These are phyloP conservation scores for Heliocybe sulcata DNA, from an alignment of 1,284 basidiomycete species.

Conservation along the genomic window DNA sequence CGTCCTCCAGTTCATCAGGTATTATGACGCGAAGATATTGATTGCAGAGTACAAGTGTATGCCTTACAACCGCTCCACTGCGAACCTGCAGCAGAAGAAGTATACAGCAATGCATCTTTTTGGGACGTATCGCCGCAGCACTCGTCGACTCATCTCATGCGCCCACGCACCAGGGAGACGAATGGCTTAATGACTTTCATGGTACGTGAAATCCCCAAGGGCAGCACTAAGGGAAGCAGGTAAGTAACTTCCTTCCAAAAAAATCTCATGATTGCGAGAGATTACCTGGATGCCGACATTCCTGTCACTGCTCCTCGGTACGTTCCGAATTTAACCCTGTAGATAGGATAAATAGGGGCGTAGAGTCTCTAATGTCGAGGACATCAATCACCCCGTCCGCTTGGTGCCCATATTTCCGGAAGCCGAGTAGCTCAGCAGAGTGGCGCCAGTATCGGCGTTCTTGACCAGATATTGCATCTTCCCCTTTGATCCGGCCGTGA, in stretches of 20 bases:
- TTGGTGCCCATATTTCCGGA: conserved; percentile 10
- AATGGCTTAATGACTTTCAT: too few species aligned
- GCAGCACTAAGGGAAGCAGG: not conserved
- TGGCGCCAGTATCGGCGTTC: conserved; percentile 6
- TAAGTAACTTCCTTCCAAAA: not conserved
- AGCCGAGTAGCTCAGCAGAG: conserved; percentile 10
- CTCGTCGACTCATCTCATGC: too few species aligned
- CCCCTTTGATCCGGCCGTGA: conserved; percentile 9
- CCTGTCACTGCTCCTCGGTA: not conserved
- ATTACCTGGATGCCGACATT: not conserved
- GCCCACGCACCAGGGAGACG: too few species aligned
- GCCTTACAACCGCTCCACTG: too few species aligned
- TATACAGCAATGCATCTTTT: too few species aligned
- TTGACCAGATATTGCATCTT: conserved; percentile 9
- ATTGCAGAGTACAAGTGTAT: too few species aligned
- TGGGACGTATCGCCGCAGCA: too few species aligned
- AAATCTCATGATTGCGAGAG: not conserved
- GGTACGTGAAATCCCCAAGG: not conserved
- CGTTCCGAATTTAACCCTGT: not conserved
- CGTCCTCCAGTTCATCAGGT: too few species aligned
- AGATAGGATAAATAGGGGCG: not conserved
- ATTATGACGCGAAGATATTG: too few species aligned
- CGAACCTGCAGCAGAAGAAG: too few species aligned
- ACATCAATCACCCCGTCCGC: not conserved
- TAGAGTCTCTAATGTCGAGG: not conserved